Percentiles rank a stretch among this genome's conserved stretches.
phyloP scores from a whole-genome alignment of 2,329 filamentous ascomycete species.

The Torrubiella hemipterigena region DNA sequence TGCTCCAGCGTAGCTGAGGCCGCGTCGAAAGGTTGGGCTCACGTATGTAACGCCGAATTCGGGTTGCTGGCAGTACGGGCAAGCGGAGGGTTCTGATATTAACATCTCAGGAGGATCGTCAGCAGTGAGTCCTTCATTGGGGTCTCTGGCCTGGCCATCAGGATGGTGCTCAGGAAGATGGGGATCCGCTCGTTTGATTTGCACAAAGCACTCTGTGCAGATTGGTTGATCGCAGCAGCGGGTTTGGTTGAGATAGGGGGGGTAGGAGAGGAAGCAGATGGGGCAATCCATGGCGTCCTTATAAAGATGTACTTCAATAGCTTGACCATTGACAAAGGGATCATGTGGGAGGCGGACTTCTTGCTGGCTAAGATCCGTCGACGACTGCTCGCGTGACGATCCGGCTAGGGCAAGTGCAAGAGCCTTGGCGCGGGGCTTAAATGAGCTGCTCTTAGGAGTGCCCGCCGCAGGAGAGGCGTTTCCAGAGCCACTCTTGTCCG shows the following conservation, averaged over 20 bases:
- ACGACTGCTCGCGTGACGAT: conserved; percentile 60
- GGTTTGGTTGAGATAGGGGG: conserved; percentile 86
- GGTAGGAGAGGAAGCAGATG: conserved; percentile 94
- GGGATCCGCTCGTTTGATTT: conserved; percentile 90
- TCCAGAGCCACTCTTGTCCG: conserved; percentile 54
- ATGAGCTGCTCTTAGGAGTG: conserved; percentile 35
- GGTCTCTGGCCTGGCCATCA: conserved; percentile 26
- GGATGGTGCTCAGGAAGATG: conserved; percentile 71
- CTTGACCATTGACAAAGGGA: conserved; percentile 87
- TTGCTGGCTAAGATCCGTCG: conserved; percentile 59
- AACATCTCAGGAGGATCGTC: conserved; percentile 52
- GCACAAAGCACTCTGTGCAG: conserved; percentile 97
- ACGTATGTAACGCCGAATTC: conserved; percentile 97
- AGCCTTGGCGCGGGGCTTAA: conserved; percentile 80
- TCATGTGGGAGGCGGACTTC: conserved; percentile 74
- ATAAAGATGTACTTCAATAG: conserved; percentile 85
- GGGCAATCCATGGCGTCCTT: conserved; percentile 85
- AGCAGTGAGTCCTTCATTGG: conserved; percentile 23
- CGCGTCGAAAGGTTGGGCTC: conserved; percentile 76
- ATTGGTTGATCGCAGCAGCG: conserved; percentile 93
- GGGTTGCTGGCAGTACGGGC: conserved; percentile 88
- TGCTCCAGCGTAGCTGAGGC: conserved; percentile 54
- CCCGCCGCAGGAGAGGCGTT: conserved; percentile 40
- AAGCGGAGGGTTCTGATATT: conserved; percentile 82
- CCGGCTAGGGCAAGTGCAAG: conserved; percentile 68